Percentiles rank a stretch among this genome's conserved stretches.
Conservation (phyloP, 352 stramenopile species). For the Phytophthora hibernalis region DNA sequence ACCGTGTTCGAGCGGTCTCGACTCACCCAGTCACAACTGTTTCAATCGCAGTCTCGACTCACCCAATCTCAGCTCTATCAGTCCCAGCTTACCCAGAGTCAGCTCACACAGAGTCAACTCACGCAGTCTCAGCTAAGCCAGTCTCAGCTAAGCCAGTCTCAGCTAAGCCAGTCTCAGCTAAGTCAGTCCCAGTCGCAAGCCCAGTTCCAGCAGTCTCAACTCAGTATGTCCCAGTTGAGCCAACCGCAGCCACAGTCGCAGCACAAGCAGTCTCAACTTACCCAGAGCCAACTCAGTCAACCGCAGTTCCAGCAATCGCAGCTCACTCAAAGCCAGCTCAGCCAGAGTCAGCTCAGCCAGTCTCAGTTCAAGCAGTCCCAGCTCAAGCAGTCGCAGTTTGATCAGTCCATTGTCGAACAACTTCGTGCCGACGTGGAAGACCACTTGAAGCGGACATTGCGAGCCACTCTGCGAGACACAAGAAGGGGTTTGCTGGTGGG, state of each 20-base stretch:
- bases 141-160: not conserved
- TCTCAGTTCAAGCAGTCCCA: conserved; percentile 25
- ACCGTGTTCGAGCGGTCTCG: conserved; percentile 32
- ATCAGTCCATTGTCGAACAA: conserved; percentile 34
- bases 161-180: conserved; percentile 4
- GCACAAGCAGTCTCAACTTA: conserved; percentile 16
- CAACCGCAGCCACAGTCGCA: conserved; percentile 12
- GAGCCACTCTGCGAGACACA: conserved; percentile 30
- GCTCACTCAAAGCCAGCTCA: conserved; percentile 17
- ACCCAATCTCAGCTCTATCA: conserved; percentile 17
- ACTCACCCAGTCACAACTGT: conserved; percentile 31
- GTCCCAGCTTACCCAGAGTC: too few species aligned
- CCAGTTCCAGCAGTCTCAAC: conserved; percentile 7
- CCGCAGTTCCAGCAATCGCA: conserved; percentile 9
- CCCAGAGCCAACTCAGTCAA: not conserved
- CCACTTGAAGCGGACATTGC: conserved; percentile 37
- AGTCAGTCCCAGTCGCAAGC: not conserved
- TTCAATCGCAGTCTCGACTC: conserved; percentile 19
- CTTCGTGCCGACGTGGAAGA: conserved; percentile 41
- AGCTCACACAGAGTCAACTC: not conserved
- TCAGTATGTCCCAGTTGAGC: conserved; percentile 21
- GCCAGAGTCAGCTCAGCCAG: conserved; percentile 4
- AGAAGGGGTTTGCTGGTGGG: conserved; percentile 16
- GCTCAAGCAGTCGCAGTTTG: conserved; percentile 26
- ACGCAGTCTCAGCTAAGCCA: conserved; percentile 1